Evolutionary conservation across 139 green algal species (phyloP), one percentile per base, ranked within the genome.

Genomic region (Chlorella sp.): DNA sequence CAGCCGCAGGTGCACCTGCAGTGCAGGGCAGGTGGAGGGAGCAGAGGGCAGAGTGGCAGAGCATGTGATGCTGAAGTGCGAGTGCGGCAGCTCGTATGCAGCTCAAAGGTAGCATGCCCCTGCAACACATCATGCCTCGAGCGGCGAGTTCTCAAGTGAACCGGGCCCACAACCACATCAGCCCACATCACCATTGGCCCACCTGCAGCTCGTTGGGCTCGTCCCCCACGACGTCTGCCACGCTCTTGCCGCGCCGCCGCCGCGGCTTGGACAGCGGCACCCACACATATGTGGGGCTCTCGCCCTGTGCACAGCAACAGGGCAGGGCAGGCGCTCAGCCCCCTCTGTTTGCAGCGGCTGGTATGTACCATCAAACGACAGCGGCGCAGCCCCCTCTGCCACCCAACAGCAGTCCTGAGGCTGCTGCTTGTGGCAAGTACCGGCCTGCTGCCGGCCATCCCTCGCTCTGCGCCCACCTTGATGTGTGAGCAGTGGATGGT

Each of bases 281-380:
- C 94, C 94, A 97, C 80, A 96, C 87, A 75, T 96, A 97, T 13
- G 92, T 30, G 1, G 94, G 94, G 38, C 89, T 85, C 25, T 91
- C 88, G 1, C 89, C 88, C 57, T 73, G 60, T 41, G 25, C 38
- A 32, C 20, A 23, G n/a, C n/a, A 47, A 28, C 23, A 28, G 41
- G 36, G 71, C 28, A 38, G 41, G 41, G 21, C 26, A 47, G 34
- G 67, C 57, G 21, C 12, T 26, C 60, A 13, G 2, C 17, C n/a
- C n/a, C n/a, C n/a, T n/a, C n/a, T n/a, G n/a, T n/a, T n/a, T n/a
- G n/a, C n/a, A n/a, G n/a, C n/a, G n/a, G n/a, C n/a, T n/a, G n/a
- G n/a, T n/a, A n/a, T n/a, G n/a, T n/a, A n/a, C n/a, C n/a, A n/a
- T n/a, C n/a, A n/a, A n/a, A n/a, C n/a, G n/a, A n/a, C n/a, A n/a